A percentile compares a stretch with the other conserved stretches of the same genome.
phyloP scores from a whole-genome alignment of 169 alveolate species.

The Miamiensis avidus region DNA sequence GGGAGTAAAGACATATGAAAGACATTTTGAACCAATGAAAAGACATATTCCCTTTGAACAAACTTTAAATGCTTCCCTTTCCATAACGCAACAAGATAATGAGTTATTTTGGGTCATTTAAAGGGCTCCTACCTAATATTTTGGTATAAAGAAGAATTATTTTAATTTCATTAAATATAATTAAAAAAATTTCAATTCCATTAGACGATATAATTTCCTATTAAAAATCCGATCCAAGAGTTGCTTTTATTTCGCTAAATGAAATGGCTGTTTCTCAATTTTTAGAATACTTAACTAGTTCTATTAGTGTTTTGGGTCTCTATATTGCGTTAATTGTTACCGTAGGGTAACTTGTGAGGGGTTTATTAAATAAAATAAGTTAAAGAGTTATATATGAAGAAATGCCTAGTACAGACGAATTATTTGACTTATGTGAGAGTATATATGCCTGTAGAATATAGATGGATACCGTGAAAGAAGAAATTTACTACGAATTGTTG shows the following conservation, averaged over 20 bases:
- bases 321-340: conserved; percentile 71
- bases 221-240: conserved; percentile 11
- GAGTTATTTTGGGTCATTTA: background rate
- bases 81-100: background rate
- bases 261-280: conserved; percentile 35
- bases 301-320: conserved; percentile 55
- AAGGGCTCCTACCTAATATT: background rate
- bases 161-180: too few species aligned
- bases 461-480: conserved; percentile 67
- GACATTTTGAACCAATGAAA: background rate
- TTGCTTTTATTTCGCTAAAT: conserved; percentile 31
- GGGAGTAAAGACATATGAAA: background rate
- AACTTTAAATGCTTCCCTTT: background rate
- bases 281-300: conserved; percentile 20
- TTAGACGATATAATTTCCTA: background rate
- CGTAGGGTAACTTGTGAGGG: conserved; percentile 66
- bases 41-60: background rate
- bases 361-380: conserved; percentile 58
- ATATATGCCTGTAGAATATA: conserved; percentile 69
- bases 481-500: conserved; percentile 67
- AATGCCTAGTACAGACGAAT: conserved; percentile 68
- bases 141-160: background rate
- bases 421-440: conserved; percentile 75
- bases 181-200: too few species aligned
- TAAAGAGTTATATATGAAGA: conserved; percentile 78